A percentile compares a stretch with the other conserved stretches of the same genome.
These are phyloP conservation scores for Microdochium trichocladiopsis DNA, from an alignment of 2,329 filamentous ascomycete genomes.

Conservation along the genomic window DNA sequence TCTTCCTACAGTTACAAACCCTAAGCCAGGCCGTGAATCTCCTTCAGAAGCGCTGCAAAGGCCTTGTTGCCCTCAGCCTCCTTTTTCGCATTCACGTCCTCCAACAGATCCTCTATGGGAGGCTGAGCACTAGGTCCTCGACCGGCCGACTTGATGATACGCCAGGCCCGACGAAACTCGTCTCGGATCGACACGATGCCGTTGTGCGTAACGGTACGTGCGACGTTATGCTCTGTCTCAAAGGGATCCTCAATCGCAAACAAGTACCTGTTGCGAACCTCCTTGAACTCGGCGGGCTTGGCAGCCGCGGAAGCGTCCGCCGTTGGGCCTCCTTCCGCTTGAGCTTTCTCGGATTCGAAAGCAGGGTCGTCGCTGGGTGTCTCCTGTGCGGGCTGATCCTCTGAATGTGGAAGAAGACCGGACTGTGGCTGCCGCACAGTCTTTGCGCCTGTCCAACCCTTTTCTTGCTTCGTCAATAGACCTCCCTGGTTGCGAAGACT, in stretches of 20 bases:
- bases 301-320: not conserved
- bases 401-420: slow-evolving; percentile 15
- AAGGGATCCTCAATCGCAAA: slow-evolving; percentile 92
- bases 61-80: too few species aligned
- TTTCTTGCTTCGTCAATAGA: slow-evolving; percentile 64
- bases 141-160: slow-evolving; percentile 54
- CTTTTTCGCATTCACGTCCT: slow-evolving; percentile 26
- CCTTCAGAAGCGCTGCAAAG: too few species aligned
- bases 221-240: slow-evolving; percentile 81
- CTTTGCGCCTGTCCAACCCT: slow-evolving; percentile 81
- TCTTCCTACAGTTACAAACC: too few species aligned
- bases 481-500: slow-evolving; percentile 69
- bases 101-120: slow-evolving; percentile 39
- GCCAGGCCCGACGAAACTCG: slow-evolving; percentile 76
- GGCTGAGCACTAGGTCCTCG: slow-evolving; percentile 19
- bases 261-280: slow-evolving; percentile 72
- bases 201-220: slow-evolving; percentile 74
- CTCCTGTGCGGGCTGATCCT: not conserved
- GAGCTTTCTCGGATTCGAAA: slow-evolving; percentile 7
- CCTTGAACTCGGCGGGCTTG: slow-evolving; percentile 46
- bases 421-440: slow-evolving; percentile 52
- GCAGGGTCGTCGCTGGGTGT: not conserved
- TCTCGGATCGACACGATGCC: slow-evolving; percentile 77
- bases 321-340: slow-evolving; percentile 9
- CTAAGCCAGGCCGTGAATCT: too few species aligned